Conservation (phyloP, 148 eudicot species). For the Heliamphora exappendiculata region DNA sequence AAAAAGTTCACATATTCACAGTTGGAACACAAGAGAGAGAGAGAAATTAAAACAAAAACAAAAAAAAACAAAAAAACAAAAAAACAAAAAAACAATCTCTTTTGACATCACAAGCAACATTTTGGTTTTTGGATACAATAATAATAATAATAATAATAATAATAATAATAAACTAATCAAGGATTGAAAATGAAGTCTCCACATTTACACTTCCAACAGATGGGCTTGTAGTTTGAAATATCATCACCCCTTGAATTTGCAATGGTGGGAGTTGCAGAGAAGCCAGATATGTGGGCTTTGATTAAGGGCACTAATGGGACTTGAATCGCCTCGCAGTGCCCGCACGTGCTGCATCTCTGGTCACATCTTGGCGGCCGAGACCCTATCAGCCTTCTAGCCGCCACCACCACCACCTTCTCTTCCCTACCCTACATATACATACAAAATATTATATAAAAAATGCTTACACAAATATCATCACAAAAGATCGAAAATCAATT, state of each 20-base stretch:
- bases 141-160: no score
- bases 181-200: constrained; percentile 70
- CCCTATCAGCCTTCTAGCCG: constrained; percentile 43
- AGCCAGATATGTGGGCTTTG: neutral
- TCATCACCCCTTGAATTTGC: constrained; percentile 53
- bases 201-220: constrained; percentile 91
- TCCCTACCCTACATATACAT: constrained; percentile 15
- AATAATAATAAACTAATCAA: no score
- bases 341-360: constrained; percentile 47
- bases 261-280: constrained; percentile 2
- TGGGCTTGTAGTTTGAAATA: constrained; percentile 70
- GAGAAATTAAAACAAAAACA: no score
- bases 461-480: no score
- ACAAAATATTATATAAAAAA: neutral
- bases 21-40: no score
- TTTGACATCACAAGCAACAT: no score
- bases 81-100: no score
- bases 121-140: no score
- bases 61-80: no score
- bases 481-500: no score
- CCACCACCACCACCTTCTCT: constrained; percentile 18
- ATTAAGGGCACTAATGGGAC: constrained; percentile 55
- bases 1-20: no score
- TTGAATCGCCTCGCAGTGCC: constrained; percentile 73
- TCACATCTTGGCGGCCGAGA: constrained; percentile 91